phyloP scores from a whole-genome alignment of 2,329 filamentous ascomycete species.

The Aspergillus fischeri region DNA sequence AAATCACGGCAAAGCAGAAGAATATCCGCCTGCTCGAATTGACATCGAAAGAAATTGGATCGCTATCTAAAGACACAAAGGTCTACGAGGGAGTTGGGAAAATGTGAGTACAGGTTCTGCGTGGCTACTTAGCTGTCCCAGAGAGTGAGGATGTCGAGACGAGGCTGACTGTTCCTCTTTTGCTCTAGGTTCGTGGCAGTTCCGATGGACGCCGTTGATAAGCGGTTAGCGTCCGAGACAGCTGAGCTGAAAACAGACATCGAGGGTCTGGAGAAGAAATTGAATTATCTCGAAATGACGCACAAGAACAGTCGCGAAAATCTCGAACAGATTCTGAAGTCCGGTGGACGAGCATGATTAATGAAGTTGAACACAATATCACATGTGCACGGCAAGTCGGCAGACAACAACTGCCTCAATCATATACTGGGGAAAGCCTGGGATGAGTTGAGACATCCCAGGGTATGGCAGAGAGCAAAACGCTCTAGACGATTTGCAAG shows the following conservation, averaged over 20 bases:
- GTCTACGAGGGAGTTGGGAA: slow-evolving; percentile 96
- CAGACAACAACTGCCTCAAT: neutral
- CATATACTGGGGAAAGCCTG: neutral
- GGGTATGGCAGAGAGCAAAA: neutral
- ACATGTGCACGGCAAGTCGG: neutral
- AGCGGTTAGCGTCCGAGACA: slow-evolving; percentile 70
- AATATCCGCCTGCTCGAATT: slow-evolving; percentile 86
- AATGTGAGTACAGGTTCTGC: slow-evolving; percentile 61
- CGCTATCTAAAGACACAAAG: slow-evolving; percentile 68
- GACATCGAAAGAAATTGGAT: slow-evolving; percentile 77
- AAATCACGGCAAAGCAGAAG: slow-evolving; percentile 79
- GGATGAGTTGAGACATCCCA: neutral
- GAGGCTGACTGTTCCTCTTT: slow-evolving; percentile 6
- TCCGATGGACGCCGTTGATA: slow-evolving; percentile 67
- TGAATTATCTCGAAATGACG: slow-evolving; percentile 91
- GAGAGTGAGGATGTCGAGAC: neutral
- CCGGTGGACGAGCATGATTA: slow-evolving; percentile 39
- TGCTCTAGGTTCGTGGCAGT: slow-evolving; percentile 75
- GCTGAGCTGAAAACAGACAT: slow-evolving; percentile 74
- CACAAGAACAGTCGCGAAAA: slow-evolving; percentile 91
- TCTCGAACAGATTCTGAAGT: slow-evolving; percentile 79
- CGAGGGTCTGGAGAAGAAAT: slow-evolving; percentile 75
- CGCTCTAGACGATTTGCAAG: neutral
- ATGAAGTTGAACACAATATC: neutral
- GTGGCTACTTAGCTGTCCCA: no score